A percentile compares a stretch with the other conserved stretches of the same genome.
phyloP scores from a whole-genome alignment of 805 yeast species.

The Cyberlindnera samutprakarnensis region DNA sequence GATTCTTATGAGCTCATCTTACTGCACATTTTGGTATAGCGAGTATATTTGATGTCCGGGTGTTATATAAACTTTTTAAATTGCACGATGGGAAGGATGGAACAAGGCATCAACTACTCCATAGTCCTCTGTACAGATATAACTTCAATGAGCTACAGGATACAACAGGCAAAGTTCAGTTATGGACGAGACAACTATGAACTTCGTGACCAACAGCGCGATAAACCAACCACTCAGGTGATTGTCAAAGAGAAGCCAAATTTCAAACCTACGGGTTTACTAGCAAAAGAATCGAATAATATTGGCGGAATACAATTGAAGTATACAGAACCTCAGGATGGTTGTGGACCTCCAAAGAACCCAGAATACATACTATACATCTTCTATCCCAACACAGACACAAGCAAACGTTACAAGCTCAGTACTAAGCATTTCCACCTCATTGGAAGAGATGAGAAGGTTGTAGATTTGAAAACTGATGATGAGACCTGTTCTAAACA shows the following conservation, averaged over 20 bases:
- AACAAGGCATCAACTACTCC: no score
- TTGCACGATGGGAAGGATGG: no score
- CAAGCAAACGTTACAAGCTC: slow-evolving; percentile 20
- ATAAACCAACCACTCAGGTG: neutral
- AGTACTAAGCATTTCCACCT: slow-evolving; percentile 23
- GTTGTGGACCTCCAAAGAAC: slow-evolving; percentile 22
- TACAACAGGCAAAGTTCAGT: no score
- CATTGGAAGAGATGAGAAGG: slow-evolving; percentile 29
- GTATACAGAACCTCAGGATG: slow-evolving; percentile 31
- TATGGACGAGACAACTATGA: neutral
- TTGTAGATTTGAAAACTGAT: slow-evolving; percentile 30
- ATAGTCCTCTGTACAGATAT: no score
- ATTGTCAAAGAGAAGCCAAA: slow-evolving; percentile 21
- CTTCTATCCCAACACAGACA: slow-evolving; percentile 22
- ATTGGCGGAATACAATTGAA: slow-evolving; percentile 29
- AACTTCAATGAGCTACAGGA: no score
- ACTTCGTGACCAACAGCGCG: neutral
- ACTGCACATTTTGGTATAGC: no score
- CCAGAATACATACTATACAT: slow-evolving; percentile 24
- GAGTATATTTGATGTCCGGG: no score
- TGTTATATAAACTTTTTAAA: no score
- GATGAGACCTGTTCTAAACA: slow-evolving; percentile 35
- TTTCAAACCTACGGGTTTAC: slow-evolving; percentile 34
- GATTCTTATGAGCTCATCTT: no score
- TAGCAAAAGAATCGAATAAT: slow-evolving; percentile 33